Conservation (phyloP, 2,329 filamentous ascomycete species). For the Furcasterigmium sp. region DNA sequence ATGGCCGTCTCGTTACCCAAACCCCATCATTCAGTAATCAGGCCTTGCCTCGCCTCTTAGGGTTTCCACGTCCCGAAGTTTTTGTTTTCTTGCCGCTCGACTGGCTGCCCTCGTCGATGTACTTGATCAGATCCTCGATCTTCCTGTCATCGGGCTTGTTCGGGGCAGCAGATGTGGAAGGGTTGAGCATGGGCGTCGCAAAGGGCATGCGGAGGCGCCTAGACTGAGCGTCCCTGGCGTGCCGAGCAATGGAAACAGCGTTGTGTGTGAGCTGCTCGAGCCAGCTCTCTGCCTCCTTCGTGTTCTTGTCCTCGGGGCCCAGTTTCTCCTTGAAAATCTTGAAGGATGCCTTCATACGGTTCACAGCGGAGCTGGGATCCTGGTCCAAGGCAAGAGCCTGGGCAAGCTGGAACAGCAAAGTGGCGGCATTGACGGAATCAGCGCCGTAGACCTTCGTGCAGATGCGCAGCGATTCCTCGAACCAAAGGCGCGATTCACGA, state of each 20-base stretch:
- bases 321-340: slow-evolving; percentile 89
- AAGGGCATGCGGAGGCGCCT: slow-evolving; percentile 65
- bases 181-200: slow-evolving; percentile 33
- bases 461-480: slow-evolving; percentile 84
- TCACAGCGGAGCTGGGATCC: slow-evolving; percentile 86
- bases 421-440: slow-evolving; percentile 87
- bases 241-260: slow-evolving; percentile 89
- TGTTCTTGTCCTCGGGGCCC: slow-evolving; percentile 90
- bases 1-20: too few relatives aligned
- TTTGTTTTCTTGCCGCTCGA: slow-evolving; percentile 50
- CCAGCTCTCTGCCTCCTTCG: slow-evolving; percentile 96
- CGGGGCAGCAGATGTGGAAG: slow-evolving; percentile 6
- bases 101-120: slow-evolving; percentile 74
- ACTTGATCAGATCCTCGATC: slow-evolving; percentile 90
- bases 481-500: slow-evolving; percentile 92
- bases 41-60: slow-evolving; percentile 43
- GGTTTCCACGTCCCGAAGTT: slow-evolving; percentile 46
- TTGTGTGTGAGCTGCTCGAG: slow-evolving; percentile 94
- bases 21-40: not conserved
- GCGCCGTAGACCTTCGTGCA: slow-evolving; percentile 88
- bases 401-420: slow-evolving; percentile 92
- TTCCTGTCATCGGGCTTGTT: slow-evolving; percentile 65
- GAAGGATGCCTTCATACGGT: slow-evolving; percentile 92
- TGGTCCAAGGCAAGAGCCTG: slow-evolving; percentile 94
- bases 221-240: slow-evolving; percentile 79